A percentile compares a stretch with the other conserved stretches of the same genome.
These are phyloP conservation scores for Euptelea pleiosperma DNA, from an alignment of 164 flowering plant species.

Conservation along the genomic window DNA sequence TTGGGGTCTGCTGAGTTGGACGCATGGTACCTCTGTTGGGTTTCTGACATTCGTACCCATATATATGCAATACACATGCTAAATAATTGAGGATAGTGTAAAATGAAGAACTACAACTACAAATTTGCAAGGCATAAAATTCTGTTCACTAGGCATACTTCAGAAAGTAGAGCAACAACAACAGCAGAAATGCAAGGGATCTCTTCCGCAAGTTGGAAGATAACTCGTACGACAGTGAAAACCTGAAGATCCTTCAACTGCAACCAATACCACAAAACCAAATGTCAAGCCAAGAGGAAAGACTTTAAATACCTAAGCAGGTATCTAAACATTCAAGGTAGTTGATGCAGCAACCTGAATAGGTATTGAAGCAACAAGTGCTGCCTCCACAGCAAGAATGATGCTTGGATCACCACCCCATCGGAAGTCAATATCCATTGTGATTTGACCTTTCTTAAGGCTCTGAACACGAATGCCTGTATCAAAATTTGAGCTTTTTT, in stretches of 20 bases:
- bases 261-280: conserved; percentile 12
- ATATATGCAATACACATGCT: not conserved
- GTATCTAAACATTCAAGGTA: not conserved
- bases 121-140: not conserved
- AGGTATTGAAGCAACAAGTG: conserved; percentile 92
- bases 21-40: too few relatives aligned
- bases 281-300: conserved; percentile 3
- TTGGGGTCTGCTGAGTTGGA: too few relatives aligned
- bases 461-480: conserved; percentile 94
- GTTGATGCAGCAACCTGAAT: conserved; percentile 66
- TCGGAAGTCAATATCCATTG: conserved; percentile 94
- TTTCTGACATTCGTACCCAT: too few relatives aligned
- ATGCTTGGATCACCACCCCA: conserved; percentile 99
- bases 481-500: too few relatives aligned
- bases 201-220: conserved; percentile 96
- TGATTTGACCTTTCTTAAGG: conserved; percentile 92
- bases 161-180: conserved; percentile 91
- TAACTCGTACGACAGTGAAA: conserved; percentile 85
- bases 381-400: conserved; percentile 88
- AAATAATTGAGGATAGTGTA: not conserved
- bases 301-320: conserved; percentile 1
- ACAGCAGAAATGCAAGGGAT: conserved; percentile 99
- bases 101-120: too few relatives aligned
- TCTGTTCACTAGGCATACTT: conserved; percentile 40
- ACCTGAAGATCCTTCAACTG: conserved; percentile 99